Evolutionary conservation across 2,329 filamentous ascomycete species (phyloP).

Genomic region (Hypoxylon sp.): DNA sequence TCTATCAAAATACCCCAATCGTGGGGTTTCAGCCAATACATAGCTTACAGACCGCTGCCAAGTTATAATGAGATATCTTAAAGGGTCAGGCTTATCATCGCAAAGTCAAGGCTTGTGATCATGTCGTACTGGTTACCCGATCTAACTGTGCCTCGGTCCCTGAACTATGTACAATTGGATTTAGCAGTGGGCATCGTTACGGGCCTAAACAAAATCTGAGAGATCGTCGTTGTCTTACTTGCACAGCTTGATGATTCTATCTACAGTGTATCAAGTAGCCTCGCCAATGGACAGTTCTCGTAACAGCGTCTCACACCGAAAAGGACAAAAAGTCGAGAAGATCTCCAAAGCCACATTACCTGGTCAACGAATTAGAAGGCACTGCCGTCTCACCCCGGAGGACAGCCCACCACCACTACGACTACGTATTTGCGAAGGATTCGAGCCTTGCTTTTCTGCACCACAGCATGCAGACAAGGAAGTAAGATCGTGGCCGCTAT

Average conservation of each 20-base stretch:
- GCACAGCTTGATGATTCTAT: constrained; percentile 17
- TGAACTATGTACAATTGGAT: constrained; percentile 1
- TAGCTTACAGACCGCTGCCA: constrained; percentile 9
- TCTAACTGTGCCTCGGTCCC: constrained; percentile 2
- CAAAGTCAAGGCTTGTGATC: constrained; percentile 1
- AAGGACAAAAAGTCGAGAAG: constrained; percentile 27
- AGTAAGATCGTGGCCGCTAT: constrained; percentile 16
- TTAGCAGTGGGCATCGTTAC: constrained; percentile 11
- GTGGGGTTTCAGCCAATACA: constrained; percentile 33
- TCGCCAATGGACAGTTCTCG: constrained; percentile 6
- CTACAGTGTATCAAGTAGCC: constrained; percentile 15
- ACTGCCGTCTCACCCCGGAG: constrained; percentile 32
- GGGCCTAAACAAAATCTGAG: neutral
- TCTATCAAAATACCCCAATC: constrained; percentile 28
- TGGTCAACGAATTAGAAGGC: constrained; percentile 33
- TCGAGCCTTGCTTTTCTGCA: constrained; percentile 37
- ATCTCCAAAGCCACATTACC: constrained; percentile 37
- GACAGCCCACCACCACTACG: constrained; percentile 33
- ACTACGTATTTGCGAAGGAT: constrained; percentile 41
- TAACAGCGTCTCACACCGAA: constrained; percentile 36
- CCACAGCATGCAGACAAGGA: constrained; percentile 26
- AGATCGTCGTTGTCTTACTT: constrained; percentile 33
- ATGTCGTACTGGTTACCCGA: constrained; percentile 3
- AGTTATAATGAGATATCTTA: constrained; percentile 13
- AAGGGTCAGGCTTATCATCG: constrained; percentile 17